Evolutionary conservation across 2,329 filamentous ascomycete species (phyloP).

Genomic region (Gnomoniopsis sp.): DNA sequence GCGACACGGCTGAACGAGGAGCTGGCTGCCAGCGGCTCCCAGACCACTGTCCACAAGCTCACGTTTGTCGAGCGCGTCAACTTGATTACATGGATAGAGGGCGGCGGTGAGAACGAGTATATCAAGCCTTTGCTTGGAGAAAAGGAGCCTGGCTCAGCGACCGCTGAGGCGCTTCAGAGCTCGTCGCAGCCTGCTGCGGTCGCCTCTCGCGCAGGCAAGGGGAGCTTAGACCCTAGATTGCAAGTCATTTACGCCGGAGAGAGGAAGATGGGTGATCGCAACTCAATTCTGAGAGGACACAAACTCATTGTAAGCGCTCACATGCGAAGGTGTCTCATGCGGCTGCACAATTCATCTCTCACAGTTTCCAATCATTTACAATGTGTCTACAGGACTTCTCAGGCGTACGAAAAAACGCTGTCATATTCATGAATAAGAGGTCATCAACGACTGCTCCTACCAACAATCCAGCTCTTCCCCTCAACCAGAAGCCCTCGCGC

Average conservation of each 20-base stretch:
- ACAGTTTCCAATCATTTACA: neutral
- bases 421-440: constrained; percentile 68
- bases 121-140: constrained; percentile 79
- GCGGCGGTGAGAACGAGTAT: constrained; percentile 86
- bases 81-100: constrained; percentile 89
- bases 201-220: constrained; percentile 55
- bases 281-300: constrained; percentile 79
- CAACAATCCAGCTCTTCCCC: constrained; percentile 39
- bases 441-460: constrained; percentile 32
- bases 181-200: constrained; percentile 36
- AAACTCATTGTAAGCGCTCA: constrained; percentile 72
- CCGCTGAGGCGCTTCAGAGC: constrained; percentile 33
- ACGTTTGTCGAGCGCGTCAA: constrained; percentile 90
- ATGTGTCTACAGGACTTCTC: constrained; percentile 68
- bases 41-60: constrained; percentile 76
- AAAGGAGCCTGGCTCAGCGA: constrained; percentile 37
- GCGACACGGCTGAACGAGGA: constrained; percentile 79
- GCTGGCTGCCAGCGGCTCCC: constrained; percentile 47
- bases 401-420: constrained; percentile 81
- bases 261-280: constrained; percentile 87
- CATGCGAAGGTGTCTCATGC: neutral
- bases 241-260: constrained; percentile 89
- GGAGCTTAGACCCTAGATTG: constrained; percentile 73
- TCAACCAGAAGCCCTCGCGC: constrained; percentile 52
- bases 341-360: neutral